A percentile compares a stretch with the other conserved stretches of the same genome.
Conservation (phyloP, 2,329 filamentous ascomycete genomes). For the Zalaria obscura region DNA sequence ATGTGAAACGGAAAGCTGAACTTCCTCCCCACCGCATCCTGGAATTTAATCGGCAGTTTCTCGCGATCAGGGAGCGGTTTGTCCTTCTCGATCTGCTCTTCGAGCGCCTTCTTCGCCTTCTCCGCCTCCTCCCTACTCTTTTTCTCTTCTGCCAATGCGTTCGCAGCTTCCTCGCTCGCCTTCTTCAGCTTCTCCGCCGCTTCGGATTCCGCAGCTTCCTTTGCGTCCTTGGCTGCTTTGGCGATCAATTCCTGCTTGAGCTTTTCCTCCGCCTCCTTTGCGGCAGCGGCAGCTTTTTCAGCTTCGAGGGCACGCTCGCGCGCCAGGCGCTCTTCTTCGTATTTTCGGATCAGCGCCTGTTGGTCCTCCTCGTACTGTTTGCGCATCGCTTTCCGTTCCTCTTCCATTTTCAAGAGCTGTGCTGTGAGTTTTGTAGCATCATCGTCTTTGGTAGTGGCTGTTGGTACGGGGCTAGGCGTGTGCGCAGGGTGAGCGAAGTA, state of each 20-base stretch:
- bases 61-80: constrained; percentile 37
- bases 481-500: background rate
- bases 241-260: constrained; percentile 27
- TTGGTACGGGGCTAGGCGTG: background rate
- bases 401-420: background rate
- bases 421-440: background rate
- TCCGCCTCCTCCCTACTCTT: constrained; percentile 36
- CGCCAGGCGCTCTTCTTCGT: constrained; percentile 25
- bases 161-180: constrained; percentile 27
- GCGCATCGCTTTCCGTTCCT: background rate
- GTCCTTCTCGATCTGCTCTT: constrained; percentile 32
- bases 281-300: constrained; percentile 19
- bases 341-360: constrained; percentile 23
- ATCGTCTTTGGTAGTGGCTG: background rate
- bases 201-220: constrained; percentile 26
- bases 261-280: constrained; percentile 36
- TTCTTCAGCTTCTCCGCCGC: constrained; percentile 38
- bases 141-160: constrained; percentile 40
- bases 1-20: constrained; percentile 84
- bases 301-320: constrained; percentile 19
- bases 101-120: constrained; percentile 32
- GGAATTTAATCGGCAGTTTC: constrained; percentile 72
- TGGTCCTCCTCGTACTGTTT: constrained; percentile 7
- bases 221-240: constrained; percentile 13
- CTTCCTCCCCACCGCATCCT: constrained; percentile 80